A percentile compares a stretch with the other conserved stretches of the same genome.
These are phyloP conservation scores for Penicillium sp. DNA, from an alignment of 2,329 filamentous ascomycete genomes.

Conservation along the genomic window DNA sequence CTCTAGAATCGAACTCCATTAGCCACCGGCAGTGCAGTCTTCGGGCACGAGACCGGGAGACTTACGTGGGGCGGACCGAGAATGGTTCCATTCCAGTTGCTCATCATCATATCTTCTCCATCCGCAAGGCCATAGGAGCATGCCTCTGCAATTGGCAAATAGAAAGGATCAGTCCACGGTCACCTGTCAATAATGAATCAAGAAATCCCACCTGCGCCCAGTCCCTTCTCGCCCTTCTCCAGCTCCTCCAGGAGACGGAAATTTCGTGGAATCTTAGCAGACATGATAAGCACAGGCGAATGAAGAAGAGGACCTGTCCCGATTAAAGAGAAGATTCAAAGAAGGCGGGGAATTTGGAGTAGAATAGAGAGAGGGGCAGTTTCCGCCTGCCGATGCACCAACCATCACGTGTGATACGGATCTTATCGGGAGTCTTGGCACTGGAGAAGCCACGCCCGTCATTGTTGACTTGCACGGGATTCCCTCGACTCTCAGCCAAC, in stretches of 20 bases:
- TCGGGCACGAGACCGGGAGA: slow-evolving; percentile 13
- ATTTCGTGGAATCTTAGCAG: slow-evolving; percentile 82
- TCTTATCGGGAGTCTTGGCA: slow-evolving; percentile 22
- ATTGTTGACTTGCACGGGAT: slow-evolving; percentile 16
- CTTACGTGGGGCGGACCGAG: slow-evolving; percentile 90
- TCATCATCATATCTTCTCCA: slow-evolving; percentile 91
- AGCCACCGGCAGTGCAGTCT: not conserved
- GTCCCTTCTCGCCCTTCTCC: slow-evolving; percentile 97
- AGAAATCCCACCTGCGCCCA: slow-evolving; percentile 63
- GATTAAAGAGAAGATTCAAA: not conserved
- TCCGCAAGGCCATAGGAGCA: slow-evolving; percentile 96
- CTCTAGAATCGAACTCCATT: slow-evolving; percentile 51
- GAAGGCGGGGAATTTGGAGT: slow-evolving; percentile 2
- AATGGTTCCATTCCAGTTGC: slow-evolving; percentile 97
- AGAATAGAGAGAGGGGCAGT: slow-evolving; percentile 17
- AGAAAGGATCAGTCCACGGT: slow-evolving; percentile 21
- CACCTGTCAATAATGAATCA: slow-evolving; percentile 5
- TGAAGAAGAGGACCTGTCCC: not conserved
- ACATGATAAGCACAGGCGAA: slow-evolving; percentile 40
- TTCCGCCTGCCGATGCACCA: slow-evolving; percentile 5
- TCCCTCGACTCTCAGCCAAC: slow-evolving; percentile 1
- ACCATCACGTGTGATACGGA: slow-evolving; percentile 21
- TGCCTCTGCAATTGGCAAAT: slow-evolving; percentile 57
- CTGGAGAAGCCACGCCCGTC: slow-evolving; percentile 21
- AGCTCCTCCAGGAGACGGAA: slow-evolving; percentile 95